phyloP scores from a whole-genome alignment of 495 filamentous ascomycete genomes.

The Annulohypoxylon stygium region DNA sequence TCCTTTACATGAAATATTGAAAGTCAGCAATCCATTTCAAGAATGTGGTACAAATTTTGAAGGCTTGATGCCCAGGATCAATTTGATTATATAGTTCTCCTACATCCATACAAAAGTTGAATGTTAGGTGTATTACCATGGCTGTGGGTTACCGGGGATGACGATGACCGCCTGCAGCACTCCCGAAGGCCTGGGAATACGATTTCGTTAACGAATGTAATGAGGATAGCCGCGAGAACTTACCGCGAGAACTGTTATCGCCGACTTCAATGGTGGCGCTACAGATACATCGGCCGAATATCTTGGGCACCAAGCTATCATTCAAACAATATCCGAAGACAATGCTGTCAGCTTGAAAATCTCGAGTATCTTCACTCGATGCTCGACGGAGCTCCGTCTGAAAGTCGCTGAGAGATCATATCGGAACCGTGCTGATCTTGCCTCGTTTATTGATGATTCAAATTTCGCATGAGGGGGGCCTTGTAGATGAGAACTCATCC shows the following conservation, averaged over 20 bases:
- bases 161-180: slow-evolving; percentile 5
- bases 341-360: neutral
- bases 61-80: neutral
- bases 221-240: slow-evolving; percentile 1
- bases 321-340: neutral
- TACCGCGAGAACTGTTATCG: neutral
- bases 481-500: neutral
- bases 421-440: neutral
- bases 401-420: slow-evolving; percentile 7
- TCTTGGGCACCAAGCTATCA: slow-evolving; percentile 1
- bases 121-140: neutral
- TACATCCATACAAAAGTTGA: neutral
- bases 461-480: slow-evolving; percentile 4
- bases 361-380: neutral
- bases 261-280: neutral
- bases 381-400: slow-evolving; percentile 3
- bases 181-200: neutral
- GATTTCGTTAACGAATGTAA: neutral
- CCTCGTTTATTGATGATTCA: neutral
- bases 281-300: slow-evolving; percentile 8
- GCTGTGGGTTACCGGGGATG: neutral
- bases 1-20: neutral
- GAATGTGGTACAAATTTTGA: neutral
- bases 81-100: neutral
- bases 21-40: neutral